Percentiles rank a stretch among this genome's conserved stretches.
Conservation (phyloP, 306 rosid genomes). For the Vicia faba region DNA sequence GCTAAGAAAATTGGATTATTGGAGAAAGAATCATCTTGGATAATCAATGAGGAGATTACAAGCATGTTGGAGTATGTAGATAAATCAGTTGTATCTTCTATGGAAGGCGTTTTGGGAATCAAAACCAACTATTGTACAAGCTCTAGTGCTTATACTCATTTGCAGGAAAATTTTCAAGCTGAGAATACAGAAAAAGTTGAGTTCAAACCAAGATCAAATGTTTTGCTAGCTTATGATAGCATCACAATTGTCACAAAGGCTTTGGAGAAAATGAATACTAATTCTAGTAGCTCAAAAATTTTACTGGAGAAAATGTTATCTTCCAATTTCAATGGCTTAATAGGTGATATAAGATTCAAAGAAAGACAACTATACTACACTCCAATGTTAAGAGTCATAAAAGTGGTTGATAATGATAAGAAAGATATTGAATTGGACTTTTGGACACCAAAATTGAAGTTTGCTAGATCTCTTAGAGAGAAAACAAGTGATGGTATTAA, state of each 20-base stretch:
- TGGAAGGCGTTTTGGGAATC: constrained; percentile 65
- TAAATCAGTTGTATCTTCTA: constrained; percentile 41
- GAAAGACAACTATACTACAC: no score
- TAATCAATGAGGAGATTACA: constrained; percentile 51
- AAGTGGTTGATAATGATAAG: no score
- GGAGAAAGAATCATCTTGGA: constrained; percentile 55
- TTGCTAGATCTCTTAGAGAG: no score
- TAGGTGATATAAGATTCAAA: constrained; percentile 45
- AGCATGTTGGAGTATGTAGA: constrained; percentile 40
- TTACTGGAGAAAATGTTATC: constrained; percentile 39
- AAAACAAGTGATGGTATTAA: no score
- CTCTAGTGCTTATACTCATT: constrained; percentile 38
- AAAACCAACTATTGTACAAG: constrained; percentile 41
- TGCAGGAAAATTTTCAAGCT: constrained; percentile 38
- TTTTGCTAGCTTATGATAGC: constrained; percentile 63
- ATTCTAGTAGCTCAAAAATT: constrained; percentile 32
- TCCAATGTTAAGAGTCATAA: no score
- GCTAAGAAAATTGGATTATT: constrained; percentile 55
- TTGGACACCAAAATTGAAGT: no score
- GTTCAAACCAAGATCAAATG: constrained; percentile 47
- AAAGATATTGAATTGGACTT: no score
- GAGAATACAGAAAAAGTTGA: constrained; percentile 29
- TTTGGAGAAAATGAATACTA: constrained; percentile 34
- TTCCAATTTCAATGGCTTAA: constrained; percentile 49
- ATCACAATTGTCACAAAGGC: constrained; percentile 46